Conservation (phyloP, 306 rosid species). For the Purshia tridentata region DNA sequence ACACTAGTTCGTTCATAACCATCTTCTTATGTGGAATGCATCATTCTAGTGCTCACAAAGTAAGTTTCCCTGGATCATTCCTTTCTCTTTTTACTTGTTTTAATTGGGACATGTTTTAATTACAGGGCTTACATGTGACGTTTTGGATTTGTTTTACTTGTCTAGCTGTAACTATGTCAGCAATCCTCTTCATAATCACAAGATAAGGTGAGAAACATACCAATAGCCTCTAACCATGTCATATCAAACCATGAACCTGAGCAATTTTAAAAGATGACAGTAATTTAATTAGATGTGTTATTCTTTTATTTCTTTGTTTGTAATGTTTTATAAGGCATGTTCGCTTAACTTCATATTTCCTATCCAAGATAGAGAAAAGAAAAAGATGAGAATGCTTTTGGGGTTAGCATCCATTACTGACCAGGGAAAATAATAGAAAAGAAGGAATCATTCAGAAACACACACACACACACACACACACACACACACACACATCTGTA, state of each 20-base stretch:
- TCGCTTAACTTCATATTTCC: too few relatives aligned
- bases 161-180: background rate
- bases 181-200: background rate
- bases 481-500: background rate
- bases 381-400: too few relatives aligned
- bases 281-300: too few relatives aligned
- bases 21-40: background rate
- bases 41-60: constrained; percentile 10
- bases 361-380: too few relatives aligned
- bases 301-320: too few relatives aligned
- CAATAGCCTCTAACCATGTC: background rate
- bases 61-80: constrained; percentile 7
- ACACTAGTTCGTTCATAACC: background rate
- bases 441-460: too few relatives aligned
- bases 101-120: background rate
- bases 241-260: background rate
- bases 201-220: background rate
- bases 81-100: background rate
- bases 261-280: background rate
- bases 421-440: too few relatives aligned
- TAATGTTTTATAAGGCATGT: too few relatives aligned
- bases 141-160: background rate
- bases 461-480: too few relatives aligned
- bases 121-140: background rate
- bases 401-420: too few relatives aligned